Evolutionary conservation across 345 rosid genomes (phyloP), one percentile per base, ranked within the genome.

Genomic region (Camelina sativa): DNA sequence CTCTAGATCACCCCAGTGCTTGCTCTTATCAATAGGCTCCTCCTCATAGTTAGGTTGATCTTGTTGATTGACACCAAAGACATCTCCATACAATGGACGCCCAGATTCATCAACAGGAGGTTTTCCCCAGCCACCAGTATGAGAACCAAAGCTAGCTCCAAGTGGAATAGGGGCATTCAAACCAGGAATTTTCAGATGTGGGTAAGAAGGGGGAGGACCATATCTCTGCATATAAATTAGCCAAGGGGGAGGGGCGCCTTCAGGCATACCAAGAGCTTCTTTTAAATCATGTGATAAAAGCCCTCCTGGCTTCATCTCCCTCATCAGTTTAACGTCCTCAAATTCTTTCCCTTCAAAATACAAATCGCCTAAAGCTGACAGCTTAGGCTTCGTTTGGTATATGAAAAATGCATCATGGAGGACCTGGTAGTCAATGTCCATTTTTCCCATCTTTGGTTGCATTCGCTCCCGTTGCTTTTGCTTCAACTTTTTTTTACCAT

Each of bases 401-500:
- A 92, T 96, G 75, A 96, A 96, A 80, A 96, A 96, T 50, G 99
- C 99, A 84, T 96, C 99, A 80, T 96, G 99, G 69, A 96, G 99
- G 71, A 96, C 99, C 98, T 96, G 99, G 81, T 92, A 96, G 77
- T 96, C 99, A 52, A 96, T 96, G 81, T 96, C 99, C 99, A 96
- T 96, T 78, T 96, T 96, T 62, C 99, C 99, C 99, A 96, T 96
- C 82, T 96, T 96, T 2, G 99, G 99, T 81, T 96, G 99, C 99
- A 96, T 96, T 2, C 98, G 87, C 73, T 96, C 99, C 56, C 98
- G 96, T 80, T 96, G 99, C 87, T 92, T 96, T 84, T 92, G 97
- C 82, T 96, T 96, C 83, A 96, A 77, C 86, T 25, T 23, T 2
- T 96, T 96, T 85, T 92, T 96, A 65, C 97, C 76, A 38, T 96